A percentile compares a stretch with the other conserved stretches of the same genome.
Evolutionary conservation across 2,329 filamentous ascomycete species (phyloP).

Genomic region (Penicillium griseofulvum): DNA sequence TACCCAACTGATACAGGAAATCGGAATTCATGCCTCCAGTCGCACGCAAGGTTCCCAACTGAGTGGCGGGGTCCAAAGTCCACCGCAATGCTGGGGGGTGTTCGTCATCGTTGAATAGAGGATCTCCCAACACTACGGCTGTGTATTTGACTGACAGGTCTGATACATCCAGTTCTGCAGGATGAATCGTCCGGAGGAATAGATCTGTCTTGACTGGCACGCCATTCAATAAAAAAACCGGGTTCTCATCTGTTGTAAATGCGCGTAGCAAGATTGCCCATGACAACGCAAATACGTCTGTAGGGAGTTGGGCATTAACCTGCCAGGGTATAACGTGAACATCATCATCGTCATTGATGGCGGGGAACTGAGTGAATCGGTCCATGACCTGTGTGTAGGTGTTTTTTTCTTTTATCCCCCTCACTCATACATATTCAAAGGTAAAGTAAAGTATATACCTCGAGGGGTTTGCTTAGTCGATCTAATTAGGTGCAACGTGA

Average conservation of each 20-base stretch:
- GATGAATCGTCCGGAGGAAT: constrained; percentile 14
- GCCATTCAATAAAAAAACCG: constrained; percentile 32
- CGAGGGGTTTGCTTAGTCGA: constrained; percentile 12
- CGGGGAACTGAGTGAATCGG: constrained; percentile 23
- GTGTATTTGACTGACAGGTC: constrained; percentile 20
- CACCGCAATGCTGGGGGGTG: constrained; percentile 23
- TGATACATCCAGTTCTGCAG: constrained; percentile 14
- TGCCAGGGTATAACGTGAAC: constrained; percentile 15
- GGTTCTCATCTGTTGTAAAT: constrained; percentile 33
- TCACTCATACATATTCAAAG: constrained; percentile 12
- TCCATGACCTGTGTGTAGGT: constrained; percentile 19
- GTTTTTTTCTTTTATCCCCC: not conserved
- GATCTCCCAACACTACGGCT: constrained; percentile 24
- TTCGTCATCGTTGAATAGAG: constrained; percentile 1
- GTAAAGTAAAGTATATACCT: constrained; percentile 11
- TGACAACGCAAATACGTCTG: constrained; percentile 21
- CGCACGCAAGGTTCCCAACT: constrained; percentile 27
- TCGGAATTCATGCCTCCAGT: constrained; percentile 20
- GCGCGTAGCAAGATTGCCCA: constrained; percentile 33
- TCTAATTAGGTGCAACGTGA: constrained; percentile 17
- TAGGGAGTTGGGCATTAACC: constrained; percentile 17
- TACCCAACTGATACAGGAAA: constrained; percentile 29
- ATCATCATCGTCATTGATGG: constrained; percentile 15
- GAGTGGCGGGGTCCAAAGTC: constrained; percentile 20
- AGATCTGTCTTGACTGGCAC: constrained; percentile 28